Evolutionary conservation across 768 basidiomycete genomes (phyloP).

Genomic region (Crucibulum laeve): DNA sequence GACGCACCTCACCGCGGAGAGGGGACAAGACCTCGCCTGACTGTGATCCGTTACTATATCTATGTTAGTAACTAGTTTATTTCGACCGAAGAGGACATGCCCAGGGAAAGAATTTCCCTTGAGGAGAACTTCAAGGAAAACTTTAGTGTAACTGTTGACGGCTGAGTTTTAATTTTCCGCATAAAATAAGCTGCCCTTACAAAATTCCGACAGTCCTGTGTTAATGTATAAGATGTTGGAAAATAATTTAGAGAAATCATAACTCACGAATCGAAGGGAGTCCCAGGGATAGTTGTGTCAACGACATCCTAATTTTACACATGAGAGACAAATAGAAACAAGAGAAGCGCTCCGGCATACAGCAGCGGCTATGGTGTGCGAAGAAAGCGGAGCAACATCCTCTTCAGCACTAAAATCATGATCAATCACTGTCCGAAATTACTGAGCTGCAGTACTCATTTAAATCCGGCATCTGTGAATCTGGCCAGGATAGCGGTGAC

Average conservation of each 20-base stretch:
- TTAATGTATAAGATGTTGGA: background rate
- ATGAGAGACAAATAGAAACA: background rate
- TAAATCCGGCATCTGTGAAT: slow-evolving; percentile 23
- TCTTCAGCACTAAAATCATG: slow-evolving; percentile 15
- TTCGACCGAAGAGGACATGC: too few relatives aligned
- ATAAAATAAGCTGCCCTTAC: background rate
- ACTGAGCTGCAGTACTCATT: too few relatives aligned
- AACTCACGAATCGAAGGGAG: slow-evolving; percentile 29
- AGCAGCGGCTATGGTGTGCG: slow-evolving; percentile 20
- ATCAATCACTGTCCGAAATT: too few relatives aligned
- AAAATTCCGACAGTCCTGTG: slow-evolving; percentile 21
- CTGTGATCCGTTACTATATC: slow-evolving; percentile 7
- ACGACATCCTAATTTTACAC: too few relatives aligned
- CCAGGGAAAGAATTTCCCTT: slow-evolving; percentile 17
- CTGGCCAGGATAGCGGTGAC: slow-evolving; percentile 18
- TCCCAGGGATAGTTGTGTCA: slow-evolving; percentile 20
- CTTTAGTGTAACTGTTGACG: slow-evolving; percentile 20
- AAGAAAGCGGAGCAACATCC: slow-evolving; percentile 17
- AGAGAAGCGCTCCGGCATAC: slow-evolving; percentile 5
- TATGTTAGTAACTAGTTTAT: too few relatives aligned
- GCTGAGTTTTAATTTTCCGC: background rate
- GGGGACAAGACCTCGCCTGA: slow-evolving; percentile 18
- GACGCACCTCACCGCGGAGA: slow-evolving; percentile 17
- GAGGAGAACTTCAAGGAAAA: slow-evolving; percentile 30
- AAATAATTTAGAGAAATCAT: background rate